phyloP scores from a whole-genome alignment of 495 filamentous ascomycete genomes.

The Glarea lozoyensis region DNA sequence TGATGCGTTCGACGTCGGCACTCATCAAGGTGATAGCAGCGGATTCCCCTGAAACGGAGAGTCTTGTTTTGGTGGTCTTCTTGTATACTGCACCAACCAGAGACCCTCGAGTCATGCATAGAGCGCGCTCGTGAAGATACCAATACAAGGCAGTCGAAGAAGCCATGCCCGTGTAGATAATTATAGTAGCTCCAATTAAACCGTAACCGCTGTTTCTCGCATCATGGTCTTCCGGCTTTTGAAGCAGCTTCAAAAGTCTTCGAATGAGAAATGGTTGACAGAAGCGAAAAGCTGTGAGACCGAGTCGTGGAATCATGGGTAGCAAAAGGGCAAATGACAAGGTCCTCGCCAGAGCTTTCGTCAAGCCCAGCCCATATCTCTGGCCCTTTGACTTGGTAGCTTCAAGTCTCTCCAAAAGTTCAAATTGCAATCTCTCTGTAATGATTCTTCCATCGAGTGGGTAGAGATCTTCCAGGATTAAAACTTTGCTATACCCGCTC shows the following conservation, averaged over 20 bases:
- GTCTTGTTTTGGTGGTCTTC: conserved; percentile 34
- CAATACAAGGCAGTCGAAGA: conserved; percentile 41
- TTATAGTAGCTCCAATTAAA: conserved; percentile 50
- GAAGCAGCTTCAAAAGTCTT: conserved; percentile 34
- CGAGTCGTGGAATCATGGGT: conserved; percentile 29
- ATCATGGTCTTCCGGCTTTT: not conserved
- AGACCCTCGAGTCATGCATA: conserved; percentile 40
- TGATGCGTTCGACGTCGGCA: conserved; percentile 18
- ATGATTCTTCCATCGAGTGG: conserved; percentile 20
- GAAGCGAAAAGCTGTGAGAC: conserved; percentile 46
- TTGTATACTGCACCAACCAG: conserved; percentile 46
- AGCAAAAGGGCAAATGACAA: conserved; percentile 29
- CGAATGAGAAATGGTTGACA: conserved; percentile 49
- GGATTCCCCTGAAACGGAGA: conserved; percentile 29
- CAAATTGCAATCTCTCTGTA: conserved; percentile 22
- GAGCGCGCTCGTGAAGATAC: conserved; percentile 38
- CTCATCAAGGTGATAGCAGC: conserved; percentile 21
- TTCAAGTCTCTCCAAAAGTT: conserved; percentile 13
- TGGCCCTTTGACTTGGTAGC: not conserved
- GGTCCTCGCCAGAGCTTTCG: conserved; percentile 19
- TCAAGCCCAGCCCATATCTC: not conserved
- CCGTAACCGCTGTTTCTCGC: conserved; percentile 39
- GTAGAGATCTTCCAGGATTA: conserved; percentile 31
- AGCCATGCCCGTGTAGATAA: conserved; percentile 53
- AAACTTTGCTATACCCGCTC: conserved; percentile 27